Evolutionary conservation across 1,139 yeast genomes (phyloP).

Genomic region (Scheffersomyces insectosa): DNA sequence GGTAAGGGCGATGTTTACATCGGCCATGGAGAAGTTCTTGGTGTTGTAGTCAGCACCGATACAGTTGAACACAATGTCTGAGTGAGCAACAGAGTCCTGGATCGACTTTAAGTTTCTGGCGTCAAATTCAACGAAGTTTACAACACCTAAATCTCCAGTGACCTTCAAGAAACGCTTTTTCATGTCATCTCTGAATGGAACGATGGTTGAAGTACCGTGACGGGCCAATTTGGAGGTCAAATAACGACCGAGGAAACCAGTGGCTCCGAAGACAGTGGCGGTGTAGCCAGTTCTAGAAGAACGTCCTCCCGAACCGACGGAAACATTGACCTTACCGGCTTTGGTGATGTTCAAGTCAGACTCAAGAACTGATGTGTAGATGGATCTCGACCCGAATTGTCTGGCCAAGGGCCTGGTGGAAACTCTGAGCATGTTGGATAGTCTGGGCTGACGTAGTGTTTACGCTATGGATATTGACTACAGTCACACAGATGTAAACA

Average conservation of each 20-base stretch:
- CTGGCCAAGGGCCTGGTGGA: conserved; percentile 19
- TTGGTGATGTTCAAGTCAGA: conserved; percentile 74
- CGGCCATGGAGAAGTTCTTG: conserved; percentile 80
- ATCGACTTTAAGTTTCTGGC: conserved; percentile 75
- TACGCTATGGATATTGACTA: not conserved
- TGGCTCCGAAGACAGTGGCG: conserved; percentile 85
- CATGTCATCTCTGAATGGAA: conserved; percentile 80
- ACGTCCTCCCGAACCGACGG: conserved; percentile 78
- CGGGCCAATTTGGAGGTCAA: conserved; percentile 71
- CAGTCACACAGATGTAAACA: not conserved
- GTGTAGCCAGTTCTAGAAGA: conserved; percentile 91
- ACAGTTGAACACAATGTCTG: conserved; percentile 81
- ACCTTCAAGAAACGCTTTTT: conserved; percentile 79
- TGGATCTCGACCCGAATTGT: conserved; percentile 28
- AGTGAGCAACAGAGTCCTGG: conserved; percentile 75
- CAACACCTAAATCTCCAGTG: conserved; percentile 85
- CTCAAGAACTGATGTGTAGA: conserved; percentile 46
- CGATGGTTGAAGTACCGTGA: conserved; percentile 77
- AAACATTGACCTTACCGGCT: conserved; percentile 69
- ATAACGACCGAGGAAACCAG: conserved; percentile 78
- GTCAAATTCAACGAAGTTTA: conserved; percentile 81
- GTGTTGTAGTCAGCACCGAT: conserved; percentile 79
- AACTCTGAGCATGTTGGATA: conserved; percentile 28
- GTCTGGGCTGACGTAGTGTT: conserved; percentile 2
- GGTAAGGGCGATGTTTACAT: conserved; percentile 77